A percentile compares a stretch with the other conserved stretches of the same genome.
Evolutionary conservation across 148 eudicot genomes (phyloP).

Genomic region (Rhododendron vialii): DNA sequence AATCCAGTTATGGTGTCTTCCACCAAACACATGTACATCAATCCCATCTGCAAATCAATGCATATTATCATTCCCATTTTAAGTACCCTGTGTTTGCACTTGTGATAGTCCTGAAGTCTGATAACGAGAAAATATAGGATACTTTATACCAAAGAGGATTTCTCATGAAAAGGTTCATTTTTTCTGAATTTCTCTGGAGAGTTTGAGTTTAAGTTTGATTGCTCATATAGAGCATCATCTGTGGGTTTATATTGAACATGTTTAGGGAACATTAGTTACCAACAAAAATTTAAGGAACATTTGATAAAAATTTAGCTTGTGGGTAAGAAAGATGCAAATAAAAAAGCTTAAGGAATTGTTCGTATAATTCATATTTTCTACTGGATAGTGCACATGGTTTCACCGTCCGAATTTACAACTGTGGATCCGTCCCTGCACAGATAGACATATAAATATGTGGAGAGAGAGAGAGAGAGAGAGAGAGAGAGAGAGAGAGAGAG

Average conservation of each 20-base stretch:
- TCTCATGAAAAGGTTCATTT: background rate
- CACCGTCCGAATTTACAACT: background rate
- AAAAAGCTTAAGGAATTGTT: background rate
- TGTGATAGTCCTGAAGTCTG: background rate
- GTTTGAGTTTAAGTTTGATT: background rate
- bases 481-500: background rate
- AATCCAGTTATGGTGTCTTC: conserved; percentile 44
- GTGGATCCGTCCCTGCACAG: background rate
- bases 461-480: background rate
- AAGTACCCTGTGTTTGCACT: background rate
- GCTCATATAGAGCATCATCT: background rate
- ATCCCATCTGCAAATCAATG: conserved; percentile 31
- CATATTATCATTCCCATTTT: background rate
- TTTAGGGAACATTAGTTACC: background rate
- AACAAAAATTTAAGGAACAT: background rate
- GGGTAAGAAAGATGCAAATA: background rate
- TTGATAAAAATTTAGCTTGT: background rate
- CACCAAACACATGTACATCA: conserved; percentile 39
- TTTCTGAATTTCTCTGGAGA: background rate
- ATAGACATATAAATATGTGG: background rate
- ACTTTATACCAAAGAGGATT: background rate
- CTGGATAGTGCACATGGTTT: background rate
- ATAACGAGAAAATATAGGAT: background rate
- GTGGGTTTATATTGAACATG: background rate
- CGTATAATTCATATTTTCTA: background rate